Base-by-base conservation (phyloP, 1,284 basidiomycete genomes). In the Cutaneotrichosporon spelunceum region DNA sequence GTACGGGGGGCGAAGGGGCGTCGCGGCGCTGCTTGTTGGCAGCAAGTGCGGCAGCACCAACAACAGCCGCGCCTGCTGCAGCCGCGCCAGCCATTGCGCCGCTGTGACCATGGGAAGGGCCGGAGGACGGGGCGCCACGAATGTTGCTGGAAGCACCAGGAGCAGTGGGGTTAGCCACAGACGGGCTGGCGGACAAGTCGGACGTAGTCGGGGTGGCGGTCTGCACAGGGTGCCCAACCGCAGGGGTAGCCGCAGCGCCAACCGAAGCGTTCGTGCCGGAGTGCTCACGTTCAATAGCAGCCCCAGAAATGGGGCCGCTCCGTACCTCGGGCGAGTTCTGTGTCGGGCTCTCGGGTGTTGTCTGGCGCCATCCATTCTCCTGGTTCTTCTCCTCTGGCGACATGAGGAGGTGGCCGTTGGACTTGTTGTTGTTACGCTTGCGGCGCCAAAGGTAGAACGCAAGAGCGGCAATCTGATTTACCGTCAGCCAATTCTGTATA, bases 391-490 rank as follows among this genome's bases (percentile, higher is more conserved):
- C 42, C 13, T 26, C 33, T 3, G 49, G 47, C n/a, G 56, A 50
- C 52, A 34, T 36, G 52, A 59, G 52, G 2, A 59, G 16, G 10
- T 36, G 54, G 16, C 59, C 47, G 27, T 27, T 36, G 21, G 52
- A 34, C 29, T 48, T 19, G 30, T 26, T 49, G 52, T 49, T 54
- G 29, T 54, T 48, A 45, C 47, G 30, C 53, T 59, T 57, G 34
- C 72, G 67, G 24, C 71, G 68, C 21, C 66, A 63, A 49, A 66
- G 67, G 52, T 72, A 53, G 26, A 71, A 61, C 6, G 72, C 60
- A 33, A 77, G 62, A 8, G 55, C 67, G 33, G 74, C 66, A 33
- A 77, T 58, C 70, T 74, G 63, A 52, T 48, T 74, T 62, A 52
- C 33, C n/a, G 39, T 59, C 48, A 56, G 39, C 19, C 39, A 42